A percentile compares a stretch with the other conserved stretches of the same genome.
phyloP scores from a whole-genome alignment of 164 flowering plant species.

The Liquidambar formosana region DNA sequence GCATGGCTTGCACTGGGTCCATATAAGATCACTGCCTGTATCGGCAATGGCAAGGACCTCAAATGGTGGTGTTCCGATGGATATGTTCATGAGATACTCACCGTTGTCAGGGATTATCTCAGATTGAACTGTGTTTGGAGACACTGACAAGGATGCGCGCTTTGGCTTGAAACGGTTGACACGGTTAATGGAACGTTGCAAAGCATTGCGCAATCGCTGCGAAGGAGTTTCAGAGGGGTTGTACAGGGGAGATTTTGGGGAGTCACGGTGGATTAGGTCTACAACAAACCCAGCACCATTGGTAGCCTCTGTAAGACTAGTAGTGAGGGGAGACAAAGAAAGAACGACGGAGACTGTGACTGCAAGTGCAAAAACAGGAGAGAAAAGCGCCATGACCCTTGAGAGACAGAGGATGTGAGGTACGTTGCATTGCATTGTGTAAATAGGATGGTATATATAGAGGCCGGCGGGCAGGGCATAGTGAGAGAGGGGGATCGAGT shows the following conservation, averaged over 20 bases:
- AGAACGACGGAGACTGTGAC: too few relatives aligned
- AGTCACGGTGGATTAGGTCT: conserved; percentile 49
- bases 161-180: conserved; percentile 15
- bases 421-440: too few relatives aligned
- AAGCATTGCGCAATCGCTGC: conserved; percentile 20
- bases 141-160: not conserved
- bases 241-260: conserved; percentile 40
- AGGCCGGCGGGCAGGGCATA: too few relatives aligned
- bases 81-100: conserved; percentile 35
- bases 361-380: too few relatives aligned
- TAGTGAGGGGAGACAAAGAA: too few relatives aligned
- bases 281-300: conserved; percentile 28
- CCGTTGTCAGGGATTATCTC: conserved; percentile 12
- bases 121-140: not conserved
- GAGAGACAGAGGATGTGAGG: too few relatives aligned
- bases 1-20: conserved; percentile 58
- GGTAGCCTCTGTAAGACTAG: not conserved
- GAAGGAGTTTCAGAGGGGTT: conserved; percentile 20
- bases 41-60: conserved; percentile 30
- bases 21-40: conserved; percentile 53
- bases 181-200: conserved; percentile 30
- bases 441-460: too few relatives aligned
- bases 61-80: conserved; percentile 42
- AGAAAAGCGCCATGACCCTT: too few relatives aligned
- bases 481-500: too few relatives aligned